Conservation (phyloP, 129 eudicot genomes). For the sunflower (Helianthus annuus) region HanXRQr2.0-SUNRISE NC_035442.2:147578829-147579328, state of each 20-base stretch:
- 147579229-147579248: slow-evolving; percentile 1
- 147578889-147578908: slow-evolving; percentile 51
- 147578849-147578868: neutral
- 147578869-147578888: slow-evolving; percentile 6
- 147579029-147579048: slow-evolving; percentile 40
- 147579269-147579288: neutral
- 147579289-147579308: slow-evolving; percentile 25
- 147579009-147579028: slow-evolving; percentile 51
- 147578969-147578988: slow-evolving; percentile 67
- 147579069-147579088: slow-evolving; percentile 71
- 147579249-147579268: slow-evolving; percentile 2
- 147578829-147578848: neutral
- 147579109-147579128: slow-evolving; percentile 68
- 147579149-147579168: slow-evolving; percentile 33
- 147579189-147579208: neutral
- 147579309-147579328: slow-evolving; percentile 7
- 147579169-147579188: neutral
- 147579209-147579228: neutral
- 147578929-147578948: slow-evolving; percentile 63
- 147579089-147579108: slow-evolving; percentile 58
- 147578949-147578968: slow-evolving; percentile 56
- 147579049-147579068: slow-evolving; percentile 47
- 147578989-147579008: slow-evolving; percentile 61
- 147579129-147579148: slow-evolving; percentile 75
- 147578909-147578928: slow-evolving; percentile 74